Evolutionary conservation across 1,284 basidiomycete species (phyloP).

Genomic region (Ustilago sp.): DNA sequence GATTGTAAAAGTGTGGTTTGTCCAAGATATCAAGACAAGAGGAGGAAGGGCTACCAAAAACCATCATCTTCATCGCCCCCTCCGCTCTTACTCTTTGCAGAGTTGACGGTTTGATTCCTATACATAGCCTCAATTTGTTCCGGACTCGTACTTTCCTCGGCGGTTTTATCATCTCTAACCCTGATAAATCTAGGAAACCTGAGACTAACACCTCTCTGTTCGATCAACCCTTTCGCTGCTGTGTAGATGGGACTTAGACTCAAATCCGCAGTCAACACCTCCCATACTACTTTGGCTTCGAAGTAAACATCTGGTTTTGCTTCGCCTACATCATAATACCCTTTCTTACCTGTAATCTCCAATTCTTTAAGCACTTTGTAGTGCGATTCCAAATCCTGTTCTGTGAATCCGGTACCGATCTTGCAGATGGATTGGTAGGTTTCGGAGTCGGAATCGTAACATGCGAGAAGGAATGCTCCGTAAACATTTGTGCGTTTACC

Average conservation of each 20-base stretch:
- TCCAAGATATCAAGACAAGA: too few relatives aligned
- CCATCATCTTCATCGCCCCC: constrained; percentile 77
- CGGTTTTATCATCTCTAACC: constrained; percentile 90
- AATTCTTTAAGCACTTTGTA: constrained; percentile 82
- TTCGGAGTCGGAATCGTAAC: constrained; percentile 66
- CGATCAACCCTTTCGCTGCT: constrained; percentile 83
- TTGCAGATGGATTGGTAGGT: constrained; percentile 77
- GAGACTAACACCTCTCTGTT: constrained; percentile 79
- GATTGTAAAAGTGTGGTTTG: too few relatives aligned
- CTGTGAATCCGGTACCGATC: constrained; percentile 97
- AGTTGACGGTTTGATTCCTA: constrained; percentile 80
- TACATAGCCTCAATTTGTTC: constrained; percentile 98
- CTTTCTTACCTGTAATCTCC: constrained; percentile 76
- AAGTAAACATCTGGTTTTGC: constrained; percentile 68
- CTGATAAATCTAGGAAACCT: constrained; percentile 95
- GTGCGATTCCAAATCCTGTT: constrained; percentile 82
- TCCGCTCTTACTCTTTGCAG: constrained; percentile 75
- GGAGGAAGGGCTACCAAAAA: constrained; percentile 78
- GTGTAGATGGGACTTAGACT: constrained; percentile 96
- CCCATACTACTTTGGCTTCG: constrained; percentile 81
- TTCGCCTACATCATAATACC: constrained; percentile 75
- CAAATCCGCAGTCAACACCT: constrained; percentile 95
- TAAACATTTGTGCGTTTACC: constrained; percentile 84
- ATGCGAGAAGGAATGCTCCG: constrained; percentile 66
- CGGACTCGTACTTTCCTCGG: constrained; percentile 89